Base-by-base conservation (phyloP, 2,329 filamentous ascomycete genomes). In the Stemphylium beticola region DNA sequence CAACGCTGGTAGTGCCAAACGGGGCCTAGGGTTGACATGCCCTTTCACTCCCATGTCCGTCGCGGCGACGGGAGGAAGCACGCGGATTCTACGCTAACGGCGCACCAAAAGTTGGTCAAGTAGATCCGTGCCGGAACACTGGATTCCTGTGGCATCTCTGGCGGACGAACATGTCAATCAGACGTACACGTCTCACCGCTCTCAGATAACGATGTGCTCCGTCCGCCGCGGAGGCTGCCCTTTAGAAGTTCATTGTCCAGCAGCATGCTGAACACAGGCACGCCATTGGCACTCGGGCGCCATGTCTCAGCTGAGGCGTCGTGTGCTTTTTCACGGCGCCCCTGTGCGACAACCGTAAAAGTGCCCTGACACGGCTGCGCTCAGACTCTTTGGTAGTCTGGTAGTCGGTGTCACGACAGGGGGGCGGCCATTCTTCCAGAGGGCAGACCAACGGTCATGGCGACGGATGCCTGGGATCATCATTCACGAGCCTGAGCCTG, bases 41-140 rank as follows among this genome's bases (percentile, higher is more conserved):
- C 38, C 20, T 33, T 33, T 60, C 58, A 52, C 64, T 53, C 59
- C 58, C 53, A 44, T 57, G 52, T 61, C 60, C 58, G 61, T 66
- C 67, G 68, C 69, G 67, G 69, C 68, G 62, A 55, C 68, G 69
- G 69, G 66, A 72, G 62, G 32, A 67, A 54, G 53, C 65, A 71
- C 64, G 67, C 68, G 68, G 67, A 64, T 58, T 53, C 48, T 48
- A 55, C 58, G 55, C 68, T 70, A 73, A 62, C 60, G 60, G 55
- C 56, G 55, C 62, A 55, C 61, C 58, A 64, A 46, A 58, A 60
- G 52, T 53, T 68, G 62, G 55, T 49, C 66, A 64, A 62, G 68
- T 49, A 66, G 66, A 71, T 70, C 67, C 43, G 63, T 65, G 63
- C 66, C 67, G 67, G 49, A 20, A 53, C 42, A 38, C 60, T 64